Percentiles rank a stretch among this genome's conserved stretches.
Conservation (phyloP, 805 yeast genomes). For the Candida coquimbonensis region DNA sequence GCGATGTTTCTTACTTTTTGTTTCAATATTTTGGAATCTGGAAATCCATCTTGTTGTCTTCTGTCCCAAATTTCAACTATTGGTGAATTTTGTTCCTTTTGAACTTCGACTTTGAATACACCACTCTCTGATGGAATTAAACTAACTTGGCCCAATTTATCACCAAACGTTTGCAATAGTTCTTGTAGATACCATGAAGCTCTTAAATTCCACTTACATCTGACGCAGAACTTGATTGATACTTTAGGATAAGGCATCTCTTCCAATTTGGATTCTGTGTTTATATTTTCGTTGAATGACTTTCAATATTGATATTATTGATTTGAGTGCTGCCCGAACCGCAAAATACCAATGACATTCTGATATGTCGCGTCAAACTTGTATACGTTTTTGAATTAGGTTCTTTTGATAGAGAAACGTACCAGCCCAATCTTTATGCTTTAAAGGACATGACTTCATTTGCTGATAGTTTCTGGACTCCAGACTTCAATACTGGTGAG, state of each 20-base stretch:
- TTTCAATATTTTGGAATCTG: constrained; percentile 77
- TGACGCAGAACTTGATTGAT: constrained; percentile 67
- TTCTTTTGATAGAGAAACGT: too few relatives aligned
- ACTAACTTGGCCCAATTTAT: constrained; percentile 46
- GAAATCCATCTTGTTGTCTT: constrained; percentile 64
- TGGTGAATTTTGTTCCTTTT: constrained; percentile 27
- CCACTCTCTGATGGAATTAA: constrained; percentile 44
- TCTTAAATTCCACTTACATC: constrained; percentile 83
- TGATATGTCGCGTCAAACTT: not conserved
- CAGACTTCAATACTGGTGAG: constrained; percentile 49
- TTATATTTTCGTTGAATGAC: not conserved
- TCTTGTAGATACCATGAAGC: constrained; percentile 89
- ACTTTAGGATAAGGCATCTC: constrained; percentile 45
- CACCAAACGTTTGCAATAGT: constrained; percentile 71
- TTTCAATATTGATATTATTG: not conserved
- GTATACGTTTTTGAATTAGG: not conserved
- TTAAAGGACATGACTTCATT: constrained; percentile 40
- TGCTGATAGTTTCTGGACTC: constrained; percentile 74
- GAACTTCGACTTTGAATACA: constrained; percentile 53
- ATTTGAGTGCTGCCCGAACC: too few relatives aligned
- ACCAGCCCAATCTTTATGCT: too few relatives aligned
- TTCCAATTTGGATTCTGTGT: not conserved
- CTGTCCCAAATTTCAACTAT: constrained; percentile 52
- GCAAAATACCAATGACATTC: too few relatives aligned
- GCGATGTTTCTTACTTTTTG: constrained; percentile 53